Evolutionary conservation across 768 basidiomycete genomes (phyloP), one percentile per base, ranked within the genome.

Genomic region (Leccinum longicurvipes): DNA sequence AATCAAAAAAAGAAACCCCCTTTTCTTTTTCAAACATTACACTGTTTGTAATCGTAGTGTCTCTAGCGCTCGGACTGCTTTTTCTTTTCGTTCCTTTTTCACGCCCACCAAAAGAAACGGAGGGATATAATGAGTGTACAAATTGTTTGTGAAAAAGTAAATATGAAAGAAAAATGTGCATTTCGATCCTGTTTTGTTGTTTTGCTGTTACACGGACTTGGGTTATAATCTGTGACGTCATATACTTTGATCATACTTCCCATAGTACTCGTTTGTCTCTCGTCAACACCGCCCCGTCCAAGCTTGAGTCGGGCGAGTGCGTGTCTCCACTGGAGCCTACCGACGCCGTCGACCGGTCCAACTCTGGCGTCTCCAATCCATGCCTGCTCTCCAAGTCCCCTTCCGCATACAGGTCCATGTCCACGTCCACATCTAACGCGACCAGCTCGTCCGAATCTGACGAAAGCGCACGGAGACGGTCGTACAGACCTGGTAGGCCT

Each of bases 31-130:
- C 49, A 54, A 49, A n/a, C 23, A 41, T 58, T 60, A 62, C 63
- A 61, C 10, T 62, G 57, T 67, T 31, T 72, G 70, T 71, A 72
- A 41, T 55, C 59, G 55, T 72, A 73, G 60, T 56, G 44, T 60
- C 61, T 50, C 50, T 5, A 23, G 19, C 52, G 32, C 47, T 42
- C 32, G 64, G 61, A 66, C 59, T 48, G 44, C 50, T 54, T 32
- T 23, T 53, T 55, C 56, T 39, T 32, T 15, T 39, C n/a, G n/a
- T 39, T 11, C 11, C 47, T 55, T 28, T 21, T 55, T 55, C 53
- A 59, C 64, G 62, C 62, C 61, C 61, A 49, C 64, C 5, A 36
- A 10, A 62, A 53, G 69, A 57, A 67, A 64, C 55, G 65, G 62
- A 62, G 58, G 58, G 67, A 63, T 60, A 56, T 63, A 59, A 50